Base-by-base conservation (phyloP, 2,329 filamentous ascomycete genomes). In the Chalara sp. region DNA sequence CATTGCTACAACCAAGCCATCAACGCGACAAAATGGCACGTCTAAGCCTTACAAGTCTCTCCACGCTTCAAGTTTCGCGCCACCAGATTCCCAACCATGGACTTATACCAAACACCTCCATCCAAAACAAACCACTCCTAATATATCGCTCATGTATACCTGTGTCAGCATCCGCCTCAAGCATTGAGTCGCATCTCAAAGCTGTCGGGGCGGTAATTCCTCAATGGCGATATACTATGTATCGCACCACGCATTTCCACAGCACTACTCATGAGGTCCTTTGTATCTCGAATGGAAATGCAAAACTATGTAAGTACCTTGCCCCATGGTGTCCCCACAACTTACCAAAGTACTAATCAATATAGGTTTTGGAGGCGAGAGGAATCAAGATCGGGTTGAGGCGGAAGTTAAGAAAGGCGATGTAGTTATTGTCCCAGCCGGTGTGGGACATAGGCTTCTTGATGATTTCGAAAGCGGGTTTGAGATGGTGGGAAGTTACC, bases 211-310 rank as follows among this genome's bases (percentile, higher is more conserved):
- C 80, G 33, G 82, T 85, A 3, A 62, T 60, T 1, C 82, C 84
- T 0, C 79, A 84, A 61, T 87, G 83, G 84, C 73, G 79, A 30
- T 86, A 82, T 66, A 81, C 80, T 12, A 87, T 87, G 83, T 87
- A 84, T 65, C 66, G 64, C 35, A 76, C 74, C 5, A 80, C 76
- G 1, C 84, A 87, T 66, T 88, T 84, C 64, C 84, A 88, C 67
- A 80, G 73, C 58, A 86, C 76, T 0, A 76, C 79, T 0, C 83
- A 87, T 62, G 83, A 87, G 67, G 76, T 87, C 3, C 74, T 89
- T 2, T 78, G 74, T 57, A 73, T 87, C 45, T 73, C 75, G 41
- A 66, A 66, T 2, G 83, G 84, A 0, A 72, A 68, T 29, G 84
- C 85, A 0, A 72, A 67, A 35, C 69, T 88, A 1, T 84, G 81